These are phyloP conservation scores for Porphyra umbilicalis DNA, from an alignment of 31 red algal genomes.

Conservation along the genomic window DNA sequence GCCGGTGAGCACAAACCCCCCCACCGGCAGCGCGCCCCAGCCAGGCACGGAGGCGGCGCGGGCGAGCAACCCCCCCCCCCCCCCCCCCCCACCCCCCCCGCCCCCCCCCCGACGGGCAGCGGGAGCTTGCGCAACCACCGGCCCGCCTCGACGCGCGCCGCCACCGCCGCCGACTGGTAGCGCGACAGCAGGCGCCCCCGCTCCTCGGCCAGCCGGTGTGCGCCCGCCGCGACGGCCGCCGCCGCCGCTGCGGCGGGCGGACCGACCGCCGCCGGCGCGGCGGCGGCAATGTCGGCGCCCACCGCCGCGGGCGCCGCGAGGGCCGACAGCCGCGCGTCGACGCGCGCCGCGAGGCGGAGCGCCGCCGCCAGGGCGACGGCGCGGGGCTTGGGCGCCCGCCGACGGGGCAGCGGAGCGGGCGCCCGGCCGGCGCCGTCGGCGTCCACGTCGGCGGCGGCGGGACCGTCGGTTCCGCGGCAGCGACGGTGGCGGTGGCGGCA, in stretches of 20 bases:
- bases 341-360: background rate
- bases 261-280: background rate
- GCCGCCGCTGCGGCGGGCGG: background rate
- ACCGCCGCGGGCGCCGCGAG: background rate
- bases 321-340: background rate
- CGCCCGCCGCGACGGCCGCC: background rate
- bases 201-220: background rate
- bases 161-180: background rate
- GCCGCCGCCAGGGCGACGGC: background rate
- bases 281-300: background rate
- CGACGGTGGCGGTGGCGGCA: background rate
- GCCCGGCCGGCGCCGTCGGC: background rate
- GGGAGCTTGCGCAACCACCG: background rate
- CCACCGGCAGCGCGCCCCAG: background rate
- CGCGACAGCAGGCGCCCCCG: background rate
- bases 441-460: background rate
- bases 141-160: background rate
- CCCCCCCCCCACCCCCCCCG: too few species aligned
- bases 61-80: background rate
- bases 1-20: too few species aligned
- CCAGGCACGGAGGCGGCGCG: background rate
- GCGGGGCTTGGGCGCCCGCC: background rate
- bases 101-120: too few species aligned
- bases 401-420: background rate
- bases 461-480: background rate